Evolutionary conservation across 2,329 filamentous ascomycete species (phyloP).

Genomic region (Hypoxylon sp.): DNA sequence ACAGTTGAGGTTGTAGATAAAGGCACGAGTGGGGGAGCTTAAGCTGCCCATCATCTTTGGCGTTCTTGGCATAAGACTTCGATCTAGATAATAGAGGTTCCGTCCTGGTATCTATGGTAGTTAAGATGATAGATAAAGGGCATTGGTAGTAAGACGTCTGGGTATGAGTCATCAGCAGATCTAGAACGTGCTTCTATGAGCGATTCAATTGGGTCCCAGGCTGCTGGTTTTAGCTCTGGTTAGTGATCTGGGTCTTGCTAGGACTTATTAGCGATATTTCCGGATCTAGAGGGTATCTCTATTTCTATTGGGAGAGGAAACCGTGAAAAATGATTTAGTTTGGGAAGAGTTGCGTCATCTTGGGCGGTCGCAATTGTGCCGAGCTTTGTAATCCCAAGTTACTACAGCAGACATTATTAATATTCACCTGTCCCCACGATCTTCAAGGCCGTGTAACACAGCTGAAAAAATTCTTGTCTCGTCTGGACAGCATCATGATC

Average conservation of each 20-base stretch:
- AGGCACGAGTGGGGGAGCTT: background rate
- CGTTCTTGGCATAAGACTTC: constrained; percentile 16
- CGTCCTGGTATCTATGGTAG: background rate
- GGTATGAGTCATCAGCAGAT: constrained; percentile 11
- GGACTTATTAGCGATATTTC: constrained; percentile 43
- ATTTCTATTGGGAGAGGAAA: constrained; percentile 5
- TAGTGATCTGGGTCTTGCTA: constrained; percentile 13
- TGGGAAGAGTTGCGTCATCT: constrained; percentile 22
- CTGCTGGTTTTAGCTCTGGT: constrained; percentile 13
- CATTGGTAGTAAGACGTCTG: background rate
- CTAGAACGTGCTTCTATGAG: background rate
- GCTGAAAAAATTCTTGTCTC: background rate
- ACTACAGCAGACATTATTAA: background rate
- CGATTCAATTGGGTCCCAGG: constrained; percentile 25
- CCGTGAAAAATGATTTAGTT: background rate
- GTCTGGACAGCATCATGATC: background rate
- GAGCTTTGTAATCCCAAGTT: constrained; percentile 33
- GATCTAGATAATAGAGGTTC: constrained; percentile 5
- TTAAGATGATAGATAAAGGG: background rate
- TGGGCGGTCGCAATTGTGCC: constrained; percentile 19
- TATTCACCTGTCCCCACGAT: background rate
- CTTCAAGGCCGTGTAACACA: background rate
- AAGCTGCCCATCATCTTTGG: constrained; percentile 8
- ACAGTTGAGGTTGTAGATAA: constrained; percentile 5
- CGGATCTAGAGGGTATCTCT: constrained; percentile 2